Evolutionary conservation across 495 filamentous ascomycete species (phyloP).

Genomic region (Letharia lupina): DNA sequence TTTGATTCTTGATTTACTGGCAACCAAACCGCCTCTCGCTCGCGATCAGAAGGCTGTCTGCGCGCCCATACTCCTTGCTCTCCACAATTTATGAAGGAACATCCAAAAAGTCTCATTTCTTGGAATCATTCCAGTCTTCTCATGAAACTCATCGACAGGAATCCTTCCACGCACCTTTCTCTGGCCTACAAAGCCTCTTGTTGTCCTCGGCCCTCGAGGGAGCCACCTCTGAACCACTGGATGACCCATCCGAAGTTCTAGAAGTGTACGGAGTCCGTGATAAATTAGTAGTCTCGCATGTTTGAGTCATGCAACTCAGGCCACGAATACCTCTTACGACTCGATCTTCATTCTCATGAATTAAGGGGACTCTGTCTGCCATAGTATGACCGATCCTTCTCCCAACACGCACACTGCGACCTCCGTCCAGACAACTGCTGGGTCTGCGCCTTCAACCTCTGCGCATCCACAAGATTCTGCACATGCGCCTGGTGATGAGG

Average conservation of each 20-base stretch:
- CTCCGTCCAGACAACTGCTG: conserved; percentile 56
- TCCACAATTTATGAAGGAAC: not conserved
- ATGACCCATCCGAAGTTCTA: not conserved
- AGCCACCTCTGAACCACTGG: not conserved
- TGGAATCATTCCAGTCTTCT: not conserved
- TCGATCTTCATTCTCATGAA: conserved; percentile 16
- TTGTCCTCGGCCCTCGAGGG: conserved; percentile 2
- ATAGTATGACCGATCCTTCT: conserved; percentile 91
- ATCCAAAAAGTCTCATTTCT: not conserved
- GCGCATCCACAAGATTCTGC: conserved; percentile 35
- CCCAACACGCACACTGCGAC: conserved; percentile 53
- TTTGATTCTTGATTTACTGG: not conserved
- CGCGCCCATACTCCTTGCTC: not conserved
- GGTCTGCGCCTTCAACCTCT: conserved; percentile 47
- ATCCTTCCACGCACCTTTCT: conserved; percentile 5
- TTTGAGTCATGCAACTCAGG: conserved; percentile 48
- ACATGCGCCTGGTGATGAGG: conserved; percentile 53
- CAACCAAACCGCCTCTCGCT: conserved; percentile 9
- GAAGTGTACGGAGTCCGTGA: not conserved
- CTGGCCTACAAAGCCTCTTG: not conserved
- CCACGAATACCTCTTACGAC: conserved; percentile 15
- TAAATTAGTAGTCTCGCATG: not conserved
- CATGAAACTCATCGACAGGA: not conserved
- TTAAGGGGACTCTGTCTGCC: conserved; percentile 47
- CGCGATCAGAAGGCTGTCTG: not conserved